Conservation (phyloP, 139 green algal species). For the Haematococcus sp. region DNA sequence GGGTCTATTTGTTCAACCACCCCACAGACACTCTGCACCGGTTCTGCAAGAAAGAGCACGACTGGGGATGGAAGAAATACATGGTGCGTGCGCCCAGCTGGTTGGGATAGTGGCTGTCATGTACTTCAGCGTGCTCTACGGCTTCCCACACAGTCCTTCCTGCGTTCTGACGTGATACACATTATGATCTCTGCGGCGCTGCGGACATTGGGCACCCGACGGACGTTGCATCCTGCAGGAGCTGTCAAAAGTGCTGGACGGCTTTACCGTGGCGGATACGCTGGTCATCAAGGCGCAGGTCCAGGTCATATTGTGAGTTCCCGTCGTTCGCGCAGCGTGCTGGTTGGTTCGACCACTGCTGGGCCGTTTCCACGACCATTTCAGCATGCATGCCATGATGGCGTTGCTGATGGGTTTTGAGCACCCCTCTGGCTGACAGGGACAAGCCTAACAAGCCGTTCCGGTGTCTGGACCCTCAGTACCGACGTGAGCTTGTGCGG, state of each 20-base stretch:
- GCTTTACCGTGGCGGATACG: slow-evolving; percentile 89
- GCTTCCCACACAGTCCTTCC: no score
- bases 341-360: no score
- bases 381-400: background rate
- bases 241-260: slow-evolving; percentile 84
- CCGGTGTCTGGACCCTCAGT: slow-evolving; percentile 92
- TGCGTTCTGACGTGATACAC: no score
- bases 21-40: slow-evolving; percentile 92
- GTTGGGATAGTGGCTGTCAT: no score
- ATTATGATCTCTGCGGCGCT: no score
- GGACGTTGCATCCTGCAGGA: slow-evolving; percentile 21
- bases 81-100: slow-evolving; percentile 77
- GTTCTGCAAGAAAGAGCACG: slow-evolving; percentile 99
- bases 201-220: slow-evolving; percentile 18
- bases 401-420: background rate
- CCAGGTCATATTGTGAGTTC: slow-evolving; percentile 76
- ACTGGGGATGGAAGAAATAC: slow-evolving; percentile 99
- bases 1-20: background rate
- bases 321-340: background rate
- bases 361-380: no score
- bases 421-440: slow-evolving; percentile 32
- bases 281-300: slow-evolving; percentile 98
- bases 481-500: slow-evolving; percentile 93
- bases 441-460: slow-evolving; percentile 82
- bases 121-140: no score